A percentile compares a stretch with the other conserved stretches of the same genome.
These are phyloP conservation scores for Penicillium sclerotiorum DNA, from an alignment of 2,329 filamentous ascomycete genomes.

Conservation along the genomic window DNA sequence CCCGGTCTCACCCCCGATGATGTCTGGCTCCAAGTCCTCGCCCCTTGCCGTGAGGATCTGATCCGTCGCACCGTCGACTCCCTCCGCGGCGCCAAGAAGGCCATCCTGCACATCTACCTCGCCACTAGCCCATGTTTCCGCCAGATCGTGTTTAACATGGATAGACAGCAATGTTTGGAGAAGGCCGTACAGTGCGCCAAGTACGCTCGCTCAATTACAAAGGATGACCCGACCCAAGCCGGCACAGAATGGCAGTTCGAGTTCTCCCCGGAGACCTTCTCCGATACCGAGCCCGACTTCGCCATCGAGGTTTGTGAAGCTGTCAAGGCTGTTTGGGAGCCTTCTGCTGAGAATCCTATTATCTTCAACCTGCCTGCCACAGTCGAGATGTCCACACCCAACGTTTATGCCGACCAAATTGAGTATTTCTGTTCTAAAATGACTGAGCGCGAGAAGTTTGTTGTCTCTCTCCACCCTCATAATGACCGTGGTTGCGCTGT, in stretches of 20 bases:
- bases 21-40: conserved; percentile 88
- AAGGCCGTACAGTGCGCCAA: conserved; percentile 84
- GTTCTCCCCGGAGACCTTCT: conserved; percentile 68
- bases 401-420: conserved; percentile 93
- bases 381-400: conserved; percentile 91
- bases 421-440: conserved; percentile 93
- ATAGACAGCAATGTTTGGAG: conserved; percentile 77
- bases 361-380: conserved; percentile 98
- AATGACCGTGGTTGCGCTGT: conserved; percentile 91
- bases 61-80: conserved; percentile 89
- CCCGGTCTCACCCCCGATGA: conserved; percentile 83
- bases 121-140: conserved; percentile 97
- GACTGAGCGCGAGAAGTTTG: conserved; percentile 80
- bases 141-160: conserved; percentile 84
- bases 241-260: conserved; percentile 60
- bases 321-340: conserved; percentile 91
- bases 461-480: conserved; percentile 88
- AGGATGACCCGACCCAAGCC: conserved; percentile 64
- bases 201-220: conserved; percentile 86
- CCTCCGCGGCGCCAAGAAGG: conserved; percentile 86
- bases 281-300: conserved; percentile 83
- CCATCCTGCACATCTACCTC: conserved; percentile 92
- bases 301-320: conserved; percentile 83
- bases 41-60: conserved; percentile 87
- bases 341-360: conserved; percentile 75